A percentile compares a stretch with the other conserved stretches of the same genome.
Conservation (phyloP, 257 asterid genomes). For the Nicotiana undulata region DNA sequence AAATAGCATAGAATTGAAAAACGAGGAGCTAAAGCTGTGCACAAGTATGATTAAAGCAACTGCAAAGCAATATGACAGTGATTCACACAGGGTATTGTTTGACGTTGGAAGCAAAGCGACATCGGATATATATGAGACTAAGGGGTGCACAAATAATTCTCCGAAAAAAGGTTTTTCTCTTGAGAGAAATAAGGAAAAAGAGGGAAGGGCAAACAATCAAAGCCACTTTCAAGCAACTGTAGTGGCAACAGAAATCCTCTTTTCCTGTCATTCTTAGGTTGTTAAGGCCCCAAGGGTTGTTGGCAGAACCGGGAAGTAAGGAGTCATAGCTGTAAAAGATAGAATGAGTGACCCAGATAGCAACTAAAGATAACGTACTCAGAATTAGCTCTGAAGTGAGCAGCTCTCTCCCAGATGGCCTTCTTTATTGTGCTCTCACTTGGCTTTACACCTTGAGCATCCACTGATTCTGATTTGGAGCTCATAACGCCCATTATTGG, state of each 20-base stretch:
- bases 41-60: neutral
- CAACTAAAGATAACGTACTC: slow-evolving; percentile 40
- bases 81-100: neutral
- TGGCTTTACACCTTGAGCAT: slow-evolving; percentile 29
- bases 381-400: slow-evolving; percentile 58
- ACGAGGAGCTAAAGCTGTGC: neutral
- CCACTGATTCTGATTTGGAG: slow-evolving; percentile 38
- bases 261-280: neutral
- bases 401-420: slow-evolving; percentile 71
- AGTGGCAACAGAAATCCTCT: neutral
- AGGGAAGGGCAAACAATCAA: neutral
- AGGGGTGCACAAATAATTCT: neutral
- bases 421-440: slow-evolving; percentile 54
- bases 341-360: neutral
- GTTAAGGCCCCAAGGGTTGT: neutral
- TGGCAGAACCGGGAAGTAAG: neutral
- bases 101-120: neutral
- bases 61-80: neutral
- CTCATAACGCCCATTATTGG: slow-evolving; percentile 82
- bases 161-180: neutral
- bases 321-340: neutral
- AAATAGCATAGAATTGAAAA: neutral
- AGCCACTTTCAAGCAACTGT: neutral
- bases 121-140: neutral
- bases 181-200: neutral